Conservation (phyloP, 257 asterid species). For the Orobanche coerulescens region DNA sequence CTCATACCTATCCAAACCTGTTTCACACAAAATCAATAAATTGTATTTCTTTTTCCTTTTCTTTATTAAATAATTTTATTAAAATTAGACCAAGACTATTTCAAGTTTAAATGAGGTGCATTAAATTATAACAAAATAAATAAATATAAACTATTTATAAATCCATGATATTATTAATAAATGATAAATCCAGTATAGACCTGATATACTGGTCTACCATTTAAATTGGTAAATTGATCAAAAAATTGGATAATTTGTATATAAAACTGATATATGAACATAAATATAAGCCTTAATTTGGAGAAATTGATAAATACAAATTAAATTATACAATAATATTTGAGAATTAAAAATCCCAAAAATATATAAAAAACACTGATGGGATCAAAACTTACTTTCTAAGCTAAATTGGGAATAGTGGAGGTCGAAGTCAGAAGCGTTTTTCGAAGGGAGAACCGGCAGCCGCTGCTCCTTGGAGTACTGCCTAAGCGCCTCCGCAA, state of each 20-base stretch:
- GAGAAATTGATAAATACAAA: not conserved
- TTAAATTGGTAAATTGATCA: not conserved
- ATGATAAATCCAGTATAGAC: too few relatives aligned
- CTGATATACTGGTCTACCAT: too few relatives aligned
- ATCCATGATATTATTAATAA: too few relatives aligned
- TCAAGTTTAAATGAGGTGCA: not conserved
- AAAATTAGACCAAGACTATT: not conserved
- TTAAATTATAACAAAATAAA: too few relatives aligned
- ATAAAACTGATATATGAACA: too few relatives aligned
- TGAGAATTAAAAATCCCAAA: too few relatives aligned
- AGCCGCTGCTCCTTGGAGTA: conserved; percentile 67
- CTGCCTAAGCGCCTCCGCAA: conserved; percentile 57
- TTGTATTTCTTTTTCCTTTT: not conserved
- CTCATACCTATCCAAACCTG: conserved; percentile 65
- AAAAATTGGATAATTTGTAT: too few relatives aligned
- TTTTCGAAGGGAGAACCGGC: conserved; percentile 30
- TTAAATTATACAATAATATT: too few relatives aligned
- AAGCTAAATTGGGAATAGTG: conserved; percentile 91
- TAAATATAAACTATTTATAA: too few relatives aligned
- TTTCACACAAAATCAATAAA: not conserved
- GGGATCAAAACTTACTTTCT: conserved; percentile 45
- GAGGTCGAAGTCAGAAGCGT: conserved; percentile 49
- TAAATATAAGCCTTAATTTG: not conserved
- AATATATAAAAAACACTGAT: not conserved
- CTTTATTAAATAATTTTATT: too few relatives aligned